Evolutionary conservation across 345 rosid genomes (phyloP), one percentile per base, ranked within the genome.

Genomic region (Turnera subulata): DNA sequence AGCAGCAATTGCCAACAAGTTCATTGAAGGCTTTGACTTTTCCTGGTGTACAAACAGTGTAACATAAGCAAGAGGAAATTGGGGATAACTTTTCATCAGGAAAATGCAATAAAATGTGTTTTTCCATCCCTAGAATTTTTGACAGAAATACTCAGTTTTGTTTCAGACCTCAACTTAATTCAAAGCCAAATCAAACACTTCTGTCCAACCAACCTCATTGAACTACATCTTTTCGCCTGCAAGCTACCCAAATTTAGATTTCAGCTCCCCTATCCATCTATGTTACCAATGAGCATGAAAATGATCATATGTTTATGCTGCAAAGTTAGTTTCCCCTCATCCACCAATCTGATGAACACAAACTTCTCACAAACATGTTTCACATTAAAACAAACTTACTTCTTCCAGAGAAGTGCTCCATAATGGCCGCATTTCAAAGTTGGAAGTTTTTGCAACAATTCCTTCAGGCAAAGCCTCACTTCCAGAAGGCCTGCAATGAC

Each of bases 381-480:
- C 35, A 29, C 35, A 32, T 37, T 16, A 29, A 35, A 15, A 18
- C 21, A 46, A 20, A 52, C 80, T 25, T 57, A 84, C 90, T 65
- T 71, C 73, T 65, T 80, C 61, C 11, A 35, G 7, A 38, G 73
- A 11, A 61, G 68, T 64, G 38, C 60, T 73, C 90, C 90, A 88
- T 43, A 88, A 69, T 25, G 83, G 84, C 44, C 58, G 80, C 61
- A 79, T 77, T 67, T 83, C 82, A 44, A 81, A 69, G 73, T 88
- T 78, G 21, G 93, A 81, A 38, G 84, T 81, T 51, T 62, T 58
- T 1, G 62, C 69, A 42, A 88, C 73, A 23, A 88, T 85, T 63
- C 88, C 96, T 68, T 75, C 66, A 0, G 96, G 93, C 64, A 88
- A 73, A 29, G 82, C 46, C 53, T 85, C 88, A 25, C 72, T 75